A percentile compares a stretch with the other conserved stretches of the same genome.
These are phyloP conservation scores for Cyclotella sp. DNA, from an alignment of 108 stramenopile genomes.

Conservation along the genomic window DNA sequence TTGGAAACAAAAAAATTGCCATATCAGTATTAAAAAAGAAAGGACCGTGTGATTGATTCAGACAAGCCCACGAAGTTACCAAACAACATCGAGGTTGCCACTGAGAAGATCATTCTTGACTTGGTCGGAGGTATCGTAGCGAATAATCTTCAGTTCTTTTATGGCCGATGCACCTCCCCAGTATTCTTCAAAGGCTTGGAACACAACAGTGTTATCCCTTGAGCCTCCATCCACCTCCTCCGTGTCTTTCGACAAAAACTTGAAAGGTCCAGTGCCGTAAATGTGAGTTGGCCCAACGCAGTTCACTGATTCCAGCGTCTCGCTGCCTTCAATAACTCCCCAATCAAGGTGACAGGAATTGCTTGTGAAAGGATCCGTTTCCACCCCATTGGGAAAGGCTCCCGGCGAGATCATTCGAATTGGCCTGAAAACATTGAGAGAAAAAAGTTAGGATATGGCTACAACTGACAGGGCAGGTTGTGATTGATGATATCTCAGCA, in stretches of 20 bases:
- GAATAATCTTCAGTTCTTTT: slow-evolving; percentile 35
- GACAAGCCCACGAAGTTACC: slow-evolving; percentile 39
- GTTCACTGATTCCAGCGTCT: slow-evolving; percentile 18
- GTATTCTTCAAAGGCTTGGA: slow-evolving; percentile 34
- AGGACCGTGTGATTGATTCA: slow-evolving; percentile 17
- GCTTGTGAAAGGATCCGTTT: slow-evolving; percentile 35
- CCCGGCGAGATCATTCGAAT: slow-evolving; percentile 49
- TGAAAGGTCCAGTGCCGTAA: slow-evolving; percentile 53
- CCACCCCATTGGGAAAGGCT: slow-evolving; percentile 42
- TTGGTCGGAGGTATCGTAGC: slow-evolving; percentile 33
- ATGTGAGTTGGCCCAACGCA: slow-evolving; percentile 49
- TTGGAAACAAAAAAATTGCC: not conserved
- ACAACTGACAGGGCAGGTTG: no score
- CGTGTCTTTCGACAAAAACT: slow-evolving; percentile 23
- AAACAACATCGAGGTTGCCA: slow-evolving; percentile 45
- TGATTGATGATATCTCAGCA: no score
- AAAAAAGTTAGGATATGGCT: no score
- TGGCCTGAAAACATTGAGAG: no score
- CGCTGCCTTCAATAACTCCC: slow-evolving; percentile 10
- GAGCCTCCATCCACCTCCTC: slow-evolving; percentile 4
- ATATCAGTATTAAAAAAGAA: not conserved
- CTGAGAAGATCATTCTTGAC: slow-evolving; percentile 45
- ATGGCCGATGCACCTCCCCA: slow-evolving; percentile 47
- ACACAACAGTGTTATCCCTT: slow-evolving; percentile 43
- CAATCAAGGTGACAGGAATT: slow-evolving; percentile 55